Evolutionary conservation across 345 rosid species (phyloP).

Genomic region (Pelargonium nanum): DNA sequence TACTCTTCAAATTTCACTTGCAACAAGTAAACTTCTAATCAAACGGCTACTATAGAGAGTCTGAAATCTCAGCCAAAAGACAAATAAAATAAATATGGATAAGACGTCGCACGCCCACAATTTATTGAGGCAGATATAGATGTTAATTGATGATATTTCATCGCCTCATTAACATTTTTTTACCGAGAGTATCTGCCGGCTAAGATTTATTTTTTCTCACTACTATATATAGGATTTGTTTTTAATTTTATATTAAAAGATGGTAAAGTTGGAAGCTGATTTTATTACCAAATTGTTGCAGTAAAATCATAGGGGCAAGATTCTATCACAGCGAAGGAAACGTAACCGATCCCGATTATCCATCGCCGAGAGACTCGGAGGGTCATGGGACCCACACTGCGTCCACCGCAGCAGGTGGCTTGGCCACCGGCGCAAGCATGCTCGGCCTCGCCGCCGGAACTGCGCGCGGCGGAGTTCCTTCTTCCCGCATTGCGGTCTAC

Average conservation of each 20-base stretch:
- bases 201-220: too few relatives aligned
- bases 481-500: constrained; percentile 21
- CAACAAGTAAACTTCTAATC: constrained; percentile 28
- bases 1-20: constrained; percentile 32
- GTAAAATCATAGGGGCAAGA: constrained; percentile 12
- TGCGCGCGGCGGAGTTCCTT: constrained; percentile 26
- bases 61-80: too few relatives aligned
- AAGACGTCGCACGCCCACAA: too few relatives aligned
- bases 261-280: too few relatives aligned
- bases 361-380: constrained; percentile 10
- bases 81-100: too few relatives aligned
- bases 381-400: constrained; percentile 22
- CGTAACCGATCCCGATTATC: neutral
- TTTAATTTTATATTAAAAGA: too few relatives aligned
- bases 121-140: too few relatives aligned
- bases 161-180: too few relatives aligned
- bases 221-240: too few relatives aligned
- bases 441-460: constrained; percentile 18
- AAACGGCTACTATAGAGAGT: too few relatives aligned
- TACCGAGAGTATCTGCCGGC: too few relatives aligned
- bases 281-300: neutral
- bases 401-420: constrained; percentile 22
- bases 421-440: constrained; percentile 14
- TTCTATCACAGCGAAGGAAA: constrained; percentile 4
- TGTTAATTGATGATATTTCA: too few relatives aligned